These are phyloP conservation scores for Lentinus tigrinus DNA, from an alignment of 768 basidiomycete genomes.

Conservation along the genomic window DNA sequence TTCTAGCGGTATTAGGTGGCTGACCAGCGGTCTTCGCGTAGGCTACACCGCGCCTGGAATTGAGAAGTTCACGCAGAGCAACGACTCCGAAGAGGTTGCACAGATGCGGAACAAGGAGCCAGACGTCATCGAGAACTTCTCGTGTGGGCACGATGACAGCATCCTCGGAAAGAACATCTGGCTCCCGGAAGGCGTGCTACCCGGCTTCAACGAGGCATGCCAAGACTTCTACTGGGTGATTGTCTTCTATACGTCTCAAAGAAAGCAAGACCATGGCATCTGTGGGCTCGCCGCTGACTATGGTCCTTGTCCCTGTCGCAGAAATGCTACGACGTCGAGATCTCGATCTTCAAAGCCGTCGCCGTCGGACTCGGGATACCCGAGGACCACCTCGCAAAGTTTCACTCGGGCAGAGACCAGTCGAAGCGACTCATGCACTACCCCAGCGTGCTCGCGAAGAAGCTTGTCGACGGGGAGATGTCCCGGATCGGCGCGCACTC, in stretches of 20 bases:
- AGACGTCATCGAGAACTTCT: constrained; percentile 50
- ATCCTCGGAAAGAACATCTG: constrained; percentile 51
- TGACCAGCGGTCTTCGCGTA: constrained; percentile 1
- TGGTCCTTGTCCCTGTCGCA: constrained; percentile 1
- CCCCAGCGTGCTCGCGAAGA: constrained; percentile 36
- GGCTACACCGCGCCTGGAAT: constrained; percentile 28
- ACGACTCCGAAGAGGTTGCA: constrained; percentile 30
- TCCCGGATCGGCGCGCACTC: constrained; percentile 46
- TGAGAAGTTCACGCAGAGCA: constrained; percentile 30
- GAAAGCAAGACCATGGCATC: too few species aligned
- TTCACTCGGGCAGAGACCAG: constrained; percentile 45
- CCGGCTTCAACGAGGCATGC: constrained; percentile 51
- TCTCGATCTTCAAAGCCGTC: constrained; percentile 46
- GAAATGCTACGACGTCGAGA: constrained; percentile 41
- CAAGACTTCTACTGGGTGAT: constrained; percentile 44
- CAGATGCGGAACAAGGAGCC: constrained; percentile 31
- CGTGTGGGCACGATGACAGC: constrained; percentile 46
- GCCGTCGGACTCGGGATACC: constrained; percentile 46
- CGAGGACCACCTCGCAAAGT: constrained; percentile 41
- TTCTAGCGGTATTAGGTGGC: too few species aligned
- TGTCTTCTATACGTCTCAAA: background rate
- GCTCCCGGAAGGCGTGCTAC: constrained; percentile 48
- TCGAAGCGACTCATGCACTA: constrained; percentile 56
- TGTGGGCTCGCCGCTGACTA: too few species aligned
- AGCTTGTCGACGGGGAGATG: constrained; percentile 35